Percentiles rank a stretch among this genome's conserved stretches.
These are phyloP conservation scores for Pleurotus pulmonarius DNA, from an alignment of 768 basidiomycete genomes.

Conservation along the genomic window DNA sequence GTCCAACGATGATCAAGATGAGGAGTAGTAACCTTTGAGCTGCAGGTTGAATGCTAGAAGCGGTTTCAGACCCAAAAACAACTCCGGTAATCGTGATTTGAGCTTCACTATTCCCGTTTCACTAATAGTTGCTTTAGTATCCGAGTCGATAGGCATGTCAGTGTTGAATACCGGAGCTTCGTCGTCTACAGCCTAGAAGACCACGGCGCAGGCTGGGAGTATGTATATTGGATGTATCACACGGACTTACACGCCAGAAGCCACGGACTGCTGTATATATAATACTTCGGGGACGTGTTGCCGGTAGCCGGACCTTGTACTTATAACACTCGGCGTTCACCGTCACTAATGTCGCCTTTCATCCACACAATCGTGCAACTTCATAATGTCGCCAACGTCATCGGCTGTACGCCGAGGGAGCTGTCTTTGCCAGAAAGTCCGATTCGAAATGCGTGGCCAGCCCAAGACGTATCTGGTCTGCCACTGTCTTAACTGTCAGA, in stretches of 20 bases:
- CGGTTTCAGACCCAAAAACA: background rate
- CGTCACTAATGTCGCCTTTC: too few species aligned
- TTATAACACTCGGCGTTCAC: too few species aligned
- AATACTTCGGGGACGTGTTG: too few species aligned
- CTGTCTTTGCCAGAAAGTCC: slow-evolving; percentile 33
- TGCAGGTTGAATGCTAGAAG: background rate
- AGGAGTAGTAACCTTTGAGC: background rate
- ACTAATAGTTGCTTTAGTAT: background rate
- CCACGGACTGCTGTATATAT: background rate
- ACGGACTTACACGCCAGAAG: background rate
- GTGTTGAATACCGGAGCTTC: background rate
- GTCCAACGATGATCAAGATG: background rate
- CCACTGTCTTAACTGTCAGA: slow-evolving; percentile 40
- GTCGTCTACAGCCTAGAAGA: background rate
- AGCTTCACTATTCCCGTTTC: background rate
- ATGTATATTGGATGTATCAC: background rate
- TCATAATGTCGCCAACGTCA: background rate
- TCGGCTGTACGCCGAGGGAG: slow-evolving; percentile 19
- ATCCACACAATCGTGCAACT: too few species aligned
- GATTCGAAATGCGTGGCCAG: slow-evolving; percentile 30
- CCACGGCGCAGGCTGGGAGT: too few species aligned
- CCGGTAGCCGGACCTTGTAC: too few species aligned
- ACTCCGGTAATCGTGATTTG: background rate
- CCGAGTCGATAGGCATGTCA: too few species aligned
- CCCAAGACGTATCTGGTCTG: slow-evolving; percentile 36